These are phyloP conservation scores for Clarireedia homoeocarpa DNA, from an alignment of 2,329 filamentous ascomycete species.

Conservation along the genomic window DNA sequence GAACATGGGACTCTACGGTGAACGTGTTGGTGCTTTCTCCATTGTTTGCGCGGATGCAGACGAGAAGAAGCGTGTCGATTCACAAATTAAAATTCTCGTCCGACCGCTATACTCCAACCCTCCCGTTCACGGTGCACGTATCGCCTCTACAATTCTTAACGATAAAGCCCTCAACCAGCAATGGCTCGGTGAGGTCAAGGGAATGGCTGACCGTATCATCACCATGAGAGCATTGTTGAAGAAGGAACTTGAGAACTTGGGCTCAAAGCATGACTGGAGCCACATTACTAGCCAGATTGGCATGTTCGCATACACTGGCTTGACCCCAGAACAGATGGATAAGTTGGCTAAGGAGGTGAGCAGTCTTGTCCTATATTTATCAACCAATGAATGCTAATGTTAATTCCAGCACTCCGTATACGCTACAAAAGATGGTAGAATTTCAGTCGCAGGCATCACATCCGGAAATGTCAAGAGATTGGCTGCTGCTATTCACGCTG, in stretches of 20 bases:
- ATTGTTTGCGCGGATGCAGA: slow-evolving; percentile 76
- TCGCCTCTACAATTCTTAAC: slow-evolving; percentile 88
- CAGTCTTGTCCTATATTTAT: slow-evolving; percentile 18
- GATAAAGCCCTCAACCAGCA: slow-evolving; percentile 77
- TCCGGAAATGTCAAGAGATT: slow-evolving; percentile 70
- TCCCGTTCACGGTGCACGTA: slow-evolving; percentile 89
- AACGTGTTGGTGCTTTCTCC: slow-evolving; percentile 96
- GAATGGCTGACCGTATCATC: slow-evolving; percentile 98
- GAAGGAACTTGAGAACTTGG: slow-evolving; percentile 88
- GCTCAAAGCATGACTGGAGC: slow-evolving; percentile 95
- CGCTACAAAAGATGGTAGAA: slow-evolving; percentile 85
- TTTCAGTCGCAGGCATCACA: slow-evolving; percentile 80
- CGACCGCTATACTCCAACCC: slow-evolving; percentile 98
- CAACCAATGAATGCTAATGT: slow-evolving; percentile 10
- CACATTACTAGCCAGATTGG: slow-evolving; percentile 99
- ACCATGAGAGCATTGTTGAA: slow-evolving; percentile 93
- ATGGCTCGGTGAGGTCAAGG: slow-evolving; percentile 96
- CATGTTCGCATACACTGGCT: slow-evolving; percentile 98
- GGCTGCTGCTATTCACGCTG: slow-evolving; percentile 76
- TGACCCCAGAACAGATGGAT: slow-evolving; percentile 88
- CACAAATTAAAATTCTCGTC: slow-evolving; percentile 96
- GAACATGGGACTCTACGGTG: slow-evolving; percentile 99
- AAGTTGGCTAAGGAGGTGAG: slow-evolving; percentile 74
- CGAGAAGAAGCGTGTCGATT: slow-evolving; percentile 93
- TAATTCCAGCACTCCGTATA: slow-evolving; percentile 74